Conservation (phyloP, 2,329 filamentous ascomycete genomes). For the Pyricularia sp. region DNA sequence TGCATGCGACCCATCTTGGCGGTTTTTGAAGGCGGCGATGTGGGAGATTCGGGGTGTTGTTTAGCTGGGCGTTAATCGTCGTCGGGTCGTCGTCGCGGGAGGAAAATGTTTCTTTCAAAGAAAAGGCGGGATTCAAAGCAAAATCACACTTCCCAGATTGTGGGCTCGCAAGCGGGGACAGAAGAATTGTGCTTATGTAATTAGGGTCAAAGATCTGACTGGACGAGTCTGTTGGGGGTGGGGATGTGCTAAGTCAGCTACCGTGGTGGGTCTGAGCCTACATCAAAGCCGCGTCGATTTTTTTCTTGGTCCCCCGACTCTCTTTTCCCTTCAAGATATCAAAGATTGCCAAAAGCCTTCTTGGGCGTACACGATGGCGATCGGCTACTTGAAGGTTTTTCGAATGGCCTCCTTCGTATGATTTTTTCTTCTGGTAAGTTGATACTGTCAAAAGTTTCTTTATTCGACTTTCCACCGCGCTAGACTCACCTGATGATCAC, state of each 20-base stretch:
- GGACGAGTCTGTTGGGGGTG: neutral
- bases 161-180: conserved; percentile 8
- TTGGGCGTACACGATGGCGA: neutral
- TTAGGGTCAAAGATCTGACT: conserved; percentile 27
- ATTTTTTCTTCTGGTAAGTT: neutral
- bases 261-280: neutral
- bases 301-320: neutral
- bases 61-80: neutral
- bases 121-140: conserved; percentile 2
- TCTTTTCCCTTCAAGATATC: neutral
- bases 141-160: conserved; percentile 4
- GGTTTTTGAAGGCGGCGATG: conserved; percentile 15
- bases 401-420: neutral
- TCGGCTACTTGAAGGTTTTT: neutral
- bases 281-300: neutral
- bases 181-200: conserved; percentile 30
- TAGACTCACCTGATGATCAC: conserved; percentile 58
- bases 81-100: neutral
- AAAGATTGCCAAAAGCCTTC: neutral
- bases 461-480: neutral
- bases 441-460: neutral
- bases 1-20: conserved; percentile 93
- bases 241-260: neutral
- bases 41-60: neutral
- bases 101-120: neutral